Conservation (phyloP, 805 yeast species). For the Pichia californica region DNA sequence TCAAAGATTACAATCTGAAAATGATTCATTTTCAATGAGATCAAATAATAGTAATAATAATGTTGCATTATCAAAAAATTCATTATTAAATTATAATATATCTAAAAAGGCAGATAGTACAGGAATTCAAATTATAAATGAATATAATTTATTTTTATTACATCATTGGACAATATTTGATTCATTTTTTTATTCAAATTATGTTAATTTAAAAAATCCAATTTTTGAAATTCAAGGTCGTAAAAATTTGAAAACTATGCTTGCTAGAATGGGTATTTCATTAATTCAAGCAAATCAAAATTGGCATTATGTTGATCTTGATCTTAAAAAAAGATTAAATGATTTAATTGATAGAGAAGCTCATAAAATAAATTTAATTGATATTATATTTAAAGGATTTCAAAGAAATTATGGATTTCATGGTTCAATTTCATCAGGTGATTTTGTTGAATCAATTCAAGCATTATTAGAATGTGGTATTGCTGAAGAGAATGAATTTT, state of each 20-base stretch:
- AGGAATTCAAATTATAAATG: constrained; percentile 62
- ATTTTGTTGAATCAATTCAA: constrained; percentile 81
- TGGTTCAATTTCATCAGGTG: constrained; percentile 86
- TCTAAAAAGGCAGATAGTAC: constrained; percentile 29
- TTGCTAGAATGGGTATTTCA: constrained; percentile 95
- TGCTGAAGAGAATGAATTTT: constrained; percentile 19
- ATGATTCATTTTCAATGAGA: constrained; percentile 8
- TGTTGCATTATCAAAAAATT: neutral
- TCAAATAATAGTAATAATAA: neutral
- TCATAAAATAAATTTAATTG: constrained; percentile 74
- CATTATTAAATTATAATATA: constrained; percentile 15
- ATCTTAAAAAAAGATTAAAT: constrained; percentile 67
- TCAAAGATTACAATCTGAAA: constrained; percentile 45
- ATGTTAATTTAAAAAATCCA: constrained; percentile 78
- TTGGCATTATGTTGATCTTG: constrained; percentile 86
- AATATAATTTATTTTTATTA: constrained; percentile 76
- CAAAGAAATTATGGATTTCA: constrained; percentile 80
- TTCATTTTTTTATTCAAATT: constrained; percentile 84
- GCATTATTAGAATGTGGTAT: constrained; percentile 71
- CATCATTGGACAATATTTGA: constrained; percentile 94
- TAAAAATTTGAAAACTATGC: constrained; percentile 78
- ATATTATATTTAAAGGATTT: constrained; percentile 79
- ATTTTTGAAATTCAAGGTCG: constrained; percentile 92
- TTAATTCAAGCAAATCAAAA: constrained; percentile 82
- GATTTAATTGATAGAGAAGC: constrained; percentile 63